Conservation (phyloP, 768 basidiomycete species). For the Phylloporus scabripes region DNA sequence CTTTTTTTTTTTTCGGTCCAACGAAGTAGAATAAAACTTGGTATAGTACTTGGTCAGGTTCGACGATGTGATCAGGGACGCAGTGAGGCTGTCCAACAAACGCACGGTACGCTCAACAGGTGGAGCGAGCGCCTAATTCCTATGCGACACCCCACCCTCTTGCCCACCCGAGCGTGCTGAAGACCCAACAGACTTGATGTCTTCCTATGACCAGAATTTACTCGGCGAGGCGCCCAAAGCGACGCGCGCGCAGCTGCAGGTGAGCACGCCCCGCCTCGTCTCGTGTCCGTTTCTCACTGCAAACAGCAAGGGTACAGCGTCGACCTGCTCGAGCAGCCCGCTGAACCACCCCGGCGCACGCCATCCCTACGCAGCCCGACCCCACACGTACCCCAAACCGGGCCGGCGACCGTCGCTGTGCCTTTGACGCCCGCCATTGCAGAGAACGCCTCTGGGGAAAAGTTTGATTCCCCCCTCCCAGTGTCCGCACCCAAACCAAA, state of each 20-base stretch:
- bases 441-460: conserved; percentile 15
- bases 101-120: neutral
- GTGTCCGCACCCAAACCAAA: conserved; percentile 1
- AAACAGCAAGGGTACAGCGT: conserved; percentile 51
- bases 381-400: conserved; percentile 8
- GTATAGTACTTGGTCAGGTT: no score
- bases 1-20: neutral
- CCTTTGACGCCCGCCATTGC: conserved; percentile 5
- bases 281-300: neutral
- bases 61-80: conserved; percentile 12
- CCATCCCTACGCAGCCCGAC: conserved; percentile 16
- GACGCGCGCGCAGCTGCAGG: conserved; percentile 41
- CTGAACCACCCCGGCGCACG: conserved; percentile 17
- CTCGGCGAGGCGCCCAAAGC: conserved; percentile 38
- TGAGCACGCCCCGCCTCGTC: conserved; percentile 25
- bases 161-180: neutral
- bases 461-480: neutral
- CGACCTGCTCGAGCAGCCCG: conserved; percentile 34
- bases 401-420: conserved; percentile 9
- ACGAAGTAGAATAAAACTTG: no score
- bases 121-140: conserved; percentile 16
- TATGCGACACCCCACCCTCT: neutral
- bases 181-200: conserved; percentile 15
- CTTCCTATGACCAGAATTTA: conserved; percentile 37
- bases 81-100: conserved; percentile 20